phyloP scores from a whole-genome alignment of 1,284 basidiomycete genomes.

The Hortiboletus rubellus region DNA sequence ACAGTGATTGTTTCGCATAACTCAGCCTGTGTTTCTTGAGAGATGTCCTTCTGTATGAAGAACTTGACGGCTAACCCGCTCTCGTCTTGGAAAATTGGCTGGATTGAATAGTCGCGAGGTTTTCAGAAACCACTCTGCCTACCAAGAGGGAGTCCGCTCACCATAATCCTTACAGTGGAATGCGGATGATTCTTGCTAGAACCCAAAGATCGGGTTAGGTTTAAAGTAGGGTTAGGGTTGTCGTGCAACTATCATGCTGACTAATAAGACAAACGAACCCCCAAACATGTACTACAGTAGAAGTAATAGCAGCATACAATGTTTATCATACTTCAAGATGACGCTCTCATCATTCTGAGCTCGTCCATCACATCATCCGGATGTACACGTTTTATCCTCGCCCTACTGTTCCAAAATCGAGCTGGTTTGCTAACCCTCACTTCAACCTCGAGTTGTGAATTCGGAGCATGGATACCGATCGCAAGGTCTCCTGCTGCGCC shows the following conservation, averaged over 20 bases:
- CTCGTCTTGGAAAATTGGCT: conserved; percentile 68
- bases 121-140: background rate
- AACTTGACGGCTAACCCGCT: conserved; percentile 71
- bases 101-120: conserved; percentile 2
- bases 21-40: conserved; percentile 62
- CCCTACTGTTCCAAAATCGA: conserved; percentile 41
- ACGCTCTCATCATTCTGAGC: conserved; percentile 49
- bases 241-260: conserved; percentile 1
- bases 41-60: conserved; percentile 77
- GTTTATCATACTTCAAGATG: background rate
- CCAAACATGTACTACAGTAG: too few relatives aligned
- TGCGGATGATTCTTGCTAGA: conserved; percentile 10
- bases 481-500: conserved; percentile 4
- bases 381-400: conserved; percentile 33
- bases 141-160: conserved; percentile 13
- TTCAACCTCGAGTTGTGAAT: conserved; percentile 33
- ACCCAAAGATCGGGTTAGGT: conserved; percentile 38
- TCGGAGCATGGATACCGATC: conserved; percentile 1
- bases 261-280: conserved; percentile 3
- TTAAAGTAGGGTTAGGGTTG: conserved; percentile 31
- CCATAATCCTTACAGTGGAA: conserved; percentile 21
- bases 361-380: conserved; percentile 48
- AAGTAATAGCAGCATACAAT: background rate
- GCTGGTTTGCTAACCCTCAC: conserved; percentile 38
- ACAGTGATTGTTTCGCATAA: conserved; percentile 70